Percentiles rank a stretch among this genome's conserved stretches.
Conservation (phyloP, 116 monocot species). For the Dioscorea cayenensis region DNA sequence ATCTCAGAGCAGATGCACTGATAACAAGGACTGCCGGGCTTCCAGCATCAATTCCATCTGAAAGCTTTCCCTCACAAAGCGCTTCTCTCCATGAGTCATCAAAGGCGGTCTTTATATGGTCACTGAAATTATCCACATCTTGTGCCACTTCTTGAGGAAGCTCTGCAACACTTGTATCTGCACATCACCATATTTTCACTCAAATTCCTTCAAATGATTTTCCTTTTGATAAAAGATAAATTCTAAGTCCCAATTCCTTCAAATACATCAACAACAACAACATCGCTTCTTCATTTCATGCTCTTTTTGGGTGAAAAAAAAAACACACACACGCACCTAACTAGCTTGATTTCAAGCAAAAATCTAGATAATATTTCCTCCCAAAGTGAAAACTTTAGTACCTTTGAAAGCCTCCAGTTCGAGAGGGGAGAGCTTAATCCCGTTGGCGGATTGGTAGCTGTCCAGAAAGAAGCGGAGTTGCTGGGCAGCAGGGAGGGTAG, state of each 20-base stretch:
- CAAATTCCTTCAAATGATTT: not conserved
- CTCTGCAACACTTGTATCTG: slow-evolving; percentile 66
- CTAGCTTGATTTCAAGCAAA: too few species aligned
- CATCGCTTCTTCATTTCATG: not conserved
- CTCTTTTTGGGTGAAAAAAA: too few species aligned
- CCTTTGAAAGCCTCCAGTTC: slow-evolving; percentile 75
- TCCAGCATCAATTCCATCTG: slow-evolving; percentile 51
- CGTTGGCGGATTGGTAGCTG: slow-evolving; percentile 42
- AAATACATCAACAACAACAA: not conserved
- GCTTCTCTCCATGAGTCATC: slow-evolving; percentile 57
- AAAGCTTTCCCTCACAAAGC: slow-evolving; percentile 53
- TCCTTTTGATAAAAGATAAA: not conserved
- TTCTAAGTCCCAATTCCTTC: not conserved
- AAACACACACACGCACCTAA: too few species aligned
- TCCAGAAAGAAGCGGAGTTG: slow-evolving; percentile 69
- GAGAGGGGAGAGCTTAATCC: slow-evolving; percentile 63
- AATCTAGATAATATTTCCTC: not conserved
- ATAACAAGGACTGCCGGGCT: slow-evolving; percentile 74
- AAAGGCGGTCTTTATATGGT: slow-evolving; percentile 64
- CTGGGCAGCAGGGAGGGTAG: slow-evolving; percentile 46
- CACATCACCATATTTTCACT: slow-evolving; percentile 3
- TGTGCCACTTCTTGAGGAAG: slow-evolving; percentile 50
- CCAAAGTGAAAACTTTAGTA: slow-evolving; percentile 6
- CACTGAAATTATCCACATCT: slow-evolving; percentile 48
- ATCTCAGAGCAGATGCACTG: slow-evolving; percentile 65